phyloP scores from a whole-genome alignment of 192 early-diverging fungal genomes.

The Coemansia guatemalensis region DNA sequence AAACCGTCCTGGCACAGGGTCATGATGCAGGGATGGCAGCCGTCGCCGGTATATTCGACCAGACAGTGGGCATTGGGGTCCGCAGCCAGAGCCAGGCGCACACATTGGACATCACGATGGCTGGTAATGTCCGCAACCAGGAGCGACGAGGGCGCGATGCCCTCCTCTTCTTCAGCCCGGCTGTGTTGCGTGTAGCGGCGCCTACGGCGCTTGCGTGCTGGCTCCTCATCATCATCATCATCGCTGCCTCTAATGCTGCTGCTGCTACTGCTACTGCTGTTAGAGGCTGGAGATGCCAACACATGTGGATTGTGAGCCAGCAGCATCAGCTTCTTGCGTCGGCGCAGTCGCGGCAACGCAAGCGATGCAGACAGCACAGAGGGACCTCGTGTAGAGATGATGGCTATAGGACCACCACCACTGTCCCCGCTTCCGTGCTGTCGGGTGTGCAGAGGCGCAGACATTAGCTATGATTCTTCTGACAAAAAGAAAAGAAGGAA shows the following conservation, averaged over 20 bases:
- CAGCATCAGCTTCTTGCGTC: conserved; percentile 17
- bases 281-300: neutral
- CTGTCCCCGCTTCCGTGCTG: neutral
- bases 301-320: conserved; percentile 17
- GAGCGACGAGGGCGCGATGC: conserved; percentile 7
- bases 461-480: neutral
- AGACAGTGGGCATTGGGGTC: conserved; percentile 30
- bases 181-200: neutral
- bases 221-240: neutral
- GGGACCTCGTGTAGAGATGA: conserved; percentile 36
- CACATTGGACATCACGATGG: conserved; percentile 12
- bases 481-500: neutral
- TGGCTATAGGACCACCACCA: conserved; percentile 15
- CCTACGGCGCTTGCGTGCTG: conserved; percentile 3
- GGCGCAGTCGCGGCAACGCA: conserved; percentile 17
- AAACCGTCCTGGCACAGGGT: conserved; percentile 43
- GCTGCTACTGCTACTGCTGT: neutral
- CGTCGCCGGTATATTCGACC: conserved; percentile 25
- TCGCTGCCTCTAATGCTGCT: neutral
- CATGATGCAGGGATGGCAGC: conserved; percentile 21
- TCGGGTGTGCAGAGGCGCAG: neutral
- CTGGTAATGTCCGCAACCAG: conserved; percentile 22
- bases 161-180: neutral
- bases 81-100: conserved; percentile 21
- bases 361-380: conserved; percentile 33